phyloP scores from a whole-genome alignment of 768 basidiomycete species.

The Paxillus rubicundulus region DNA sequence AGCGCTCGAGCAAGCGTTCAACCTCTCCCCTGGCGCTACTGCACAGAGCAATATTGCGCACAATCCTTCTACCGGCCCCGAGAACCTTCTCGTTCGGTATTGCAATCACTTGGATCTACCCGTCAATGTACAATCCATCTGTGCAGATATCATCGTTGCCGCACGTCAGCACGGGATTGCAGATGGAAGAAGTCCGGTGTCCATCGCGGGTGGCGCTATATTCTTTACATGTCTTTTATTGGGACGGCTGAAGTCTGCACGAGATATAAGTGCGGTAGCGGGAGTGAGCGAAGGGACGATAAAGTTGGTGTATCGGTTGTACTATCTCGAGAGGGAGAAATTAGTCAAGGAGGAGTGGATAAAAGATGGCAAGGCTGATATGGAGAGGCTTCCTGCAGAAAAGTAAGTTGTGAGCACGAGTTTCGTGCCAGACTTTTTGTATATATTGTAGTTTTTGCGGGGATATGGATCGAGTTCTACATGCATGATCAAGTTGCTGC shows the following conservation, averaged over 20 bases:
- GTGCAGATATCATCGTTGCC: conserved; percentile 75
- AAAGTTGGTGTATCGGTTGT: conserved; percentile 81
- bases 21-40: conserved; percentile 78
- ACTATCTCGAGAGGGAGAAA: conserved; percentile 70
- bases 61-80: conserved; percentile 64
- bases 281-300: conserved; percentile 97
- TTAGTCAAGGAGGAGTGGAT: conserved; percentile 86
- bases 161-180: conserved; percentile 85
- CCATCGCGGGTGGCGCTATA: conserved; percentile 97
- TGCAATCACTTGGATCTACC: conserved; percentile 91
- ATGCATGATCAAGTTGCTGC: background rate
- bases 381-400: conserved; percentile 28
- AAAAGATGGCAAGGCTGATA: conserved; percentile 68
- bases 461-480: conserved; percentile 1
- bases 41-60: conserved; percentile 41
- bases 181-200: conserved; percentile 91
- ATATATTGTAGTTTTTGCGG: background rate
- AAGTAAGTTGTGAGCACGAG: conserved; percentile 8
- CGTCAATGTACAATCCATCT: conserved; percentile 77
- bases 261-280: conserved; percentile 87
- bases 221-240: conserved; percentile 88
- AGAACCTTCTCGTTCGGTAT: conserved; percentile 87
- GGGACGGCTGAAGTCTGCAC: conserved; percentile 68
- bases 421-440: conserved; percentile 14
- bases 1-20: conserved; percentile 84